These are phyloP conservation scores for Naganishia vaughanmartiniae DNA, from an alignment of 768 basidiomycete species.

Conservation along the genomic window DNA sequence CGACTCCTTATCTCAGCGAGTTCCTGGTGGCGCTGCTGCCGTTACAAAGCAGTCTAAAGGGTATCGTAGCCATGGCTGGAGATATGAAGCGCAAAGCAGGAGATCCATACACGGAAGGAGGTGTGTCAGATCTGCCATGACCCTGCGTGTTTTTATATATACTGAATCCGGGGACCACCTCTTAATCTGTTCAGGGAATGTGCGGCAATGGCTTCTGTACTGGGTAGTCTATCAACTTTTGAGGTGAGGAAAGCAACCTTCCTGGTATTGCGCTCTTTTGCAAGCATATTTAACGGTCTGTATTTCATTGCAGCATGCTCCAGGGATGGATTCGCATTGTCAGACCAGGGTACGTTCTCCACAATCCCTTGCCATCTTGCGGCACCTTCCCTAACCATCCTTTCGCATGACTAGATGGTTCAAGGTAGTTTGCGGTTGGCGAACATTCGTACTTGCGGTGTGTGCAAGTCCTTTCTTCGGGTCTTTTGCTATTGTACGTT, in stretches of 20 bases:
- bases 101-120: conserved; percentile 24
- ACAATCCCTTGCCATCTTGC: not conserved
- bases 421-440: conserved; percentile 14
- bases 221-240: conserved; percentile 25
- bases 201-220: conserved; percentile 29
- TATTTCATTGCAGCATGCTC: not conserved
- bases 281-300: not conserved
- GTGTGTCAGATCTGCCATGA: not conserved
- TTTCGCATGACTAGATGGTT: conserved; percentile 13
- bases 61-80: conserved; percentile 19
- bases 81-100: conserved; percentile 26
- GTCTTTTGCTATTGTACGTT: conserved; percentile 16
- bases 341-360: conserved; percentile 18
- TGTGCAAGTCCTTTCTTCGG: conserved; percentile 26
- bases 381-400: not conserved
- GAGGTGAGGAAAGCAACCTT: not conserved
- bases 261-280: not conserved
- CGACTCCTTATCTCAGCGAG: conserved; percentile 25
- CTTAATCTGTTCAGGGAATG: conserved; percentile 18
- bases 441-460: conserved; percentile 2
- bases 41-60: conserved; percentile 22
- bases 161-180: not conserved
- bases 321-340: conserved; percentile 27
- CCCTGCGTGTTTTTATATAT: not conserved
- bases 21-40: conserved; percentile 23